Base-by-base conservation (phyloP, 1,139 yeast genomes). In the Kurtzmaniella quercitrusa region DNA sequence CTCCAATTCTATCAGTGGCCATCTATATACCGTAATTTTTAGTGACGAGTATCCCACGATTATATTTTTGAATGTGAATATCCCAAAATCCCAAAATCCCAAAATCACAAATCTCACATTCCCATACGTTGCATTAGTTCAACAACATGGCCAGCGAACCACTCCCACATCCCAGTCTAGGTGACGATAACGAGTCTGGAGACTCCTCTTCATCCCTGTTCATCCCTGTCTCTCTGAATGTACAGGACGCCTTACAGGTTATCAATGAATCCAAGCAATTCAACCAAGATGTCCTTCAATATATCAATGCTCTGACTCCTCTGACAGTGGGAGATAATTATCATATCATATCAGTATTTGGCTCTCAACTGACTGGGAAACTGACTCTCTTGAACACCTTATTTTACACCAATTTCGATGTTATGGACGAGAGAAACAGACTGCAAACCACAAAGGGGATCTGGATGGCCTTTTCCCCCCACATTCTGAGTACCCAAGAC, bases 361-460 rank as follows among this genome's bases (percentile, higher is more conserved):
- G 98, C 9, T 88, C 96, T 1, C 98, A 93, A 61, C 86, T 95
- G 3, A 91, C 98, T 2, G 98, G 98, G 45, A 93, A 93, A 63
- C 88, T 96, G 2, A 93, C 98, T 0, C 73, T 93, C 48, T 74
- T 93, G 58, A 93, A 93, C 64, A 78, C 80, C 39, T 68, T 93
- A 43, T 94, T 94, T 67, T 85, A 86, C 50, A 93, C 98, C 10
- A 68, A 75, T 43, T 93, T 93, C 60, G 96, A 88, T 56, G 96
- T 91, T 33, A 93, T 93, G 98, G 87, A 89, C 62, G 97, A 90
- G 49, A 64, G 75, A 21, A 76, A 86, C 52, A 65, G 77, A 42
- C 93, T 91, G 54, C 93, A 85, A 58, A 93, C 98, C 19, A 93
- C 98, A 7, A 90, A 89, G 60, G 98, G 98, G 27, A 90, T 89